Percentiles rank a stretch among this genome's conserved stretches.
phyloP scores from a whole-genome alignment of 805 yeast species.

The Metschnikowia baotianmanensis region DNA sequence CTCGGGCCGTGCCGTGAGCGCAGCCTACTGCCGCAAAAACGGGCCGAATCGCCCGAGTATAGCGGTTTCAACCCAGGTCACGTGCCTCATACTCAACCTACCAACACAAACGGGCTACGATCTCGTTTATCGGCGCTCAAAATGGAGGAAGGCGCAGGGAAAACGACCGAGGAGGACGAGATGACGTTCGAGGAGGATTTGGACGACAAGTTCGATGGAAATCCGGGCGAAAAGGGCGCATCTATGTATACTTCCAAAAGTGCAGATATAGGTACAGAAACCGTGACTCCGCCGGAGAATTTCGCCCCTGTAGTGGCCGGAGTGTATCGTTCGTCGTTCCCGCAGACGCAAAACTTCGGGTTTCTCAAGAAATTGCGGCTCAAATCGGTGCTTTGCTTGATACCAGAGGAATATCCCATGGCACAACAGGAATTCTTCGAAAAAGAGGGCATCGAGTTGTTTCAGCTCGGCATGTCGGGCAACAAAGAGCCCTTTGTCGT shows the following conservation, averaged over 20 bases:
- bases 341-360: constrained; percentile 76
- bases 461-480: constrained; percentile 91
- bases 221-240: constrained; percentile 20
- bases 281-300: constrained; percentile 78
- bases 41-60: not conserved
- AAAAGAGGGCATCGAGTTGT: constrained; percentile 61
- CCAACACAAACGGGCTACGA: constrained; percentile 28
- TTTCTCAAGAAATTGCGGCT: constrained; percentile 62
- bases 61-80: not conserved
- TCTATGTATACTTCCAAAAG: constrained; percentile 13
- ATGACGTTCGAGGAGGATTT: constrained; percentile 37
- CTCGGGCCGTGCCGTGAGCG: constrained; percentile 13
- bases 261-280: constrained; percentile 11
- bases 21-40: not conserved
- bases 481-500: constrained; percentile 93
- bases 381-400: constrained; percentile 75
- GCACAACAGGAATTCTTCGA: constrained; percentile 66
- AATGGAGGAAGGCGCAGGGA: constrained; percentile 24
- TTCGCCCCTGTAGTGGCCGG: constrained; percentile 74
- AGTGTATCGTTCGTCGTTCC: constrained; percentile 87
- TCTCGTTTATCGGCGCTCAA: constrained; percentile 28
- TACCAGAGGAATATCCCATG: constrained; percentile 88
- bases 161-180: constrained; percentile 30
- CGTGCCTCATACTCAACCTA: constrained; percentile 5
- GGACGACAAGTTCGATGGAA: constrained; percentile 39